A percentile compares a stretch with the other conserved stretches of the same genome.
Evolutionary conservation across 2,329 filamentous ascomycete genomes (phyloP).

Genomic region (Verticillium longisporum): DNA sequence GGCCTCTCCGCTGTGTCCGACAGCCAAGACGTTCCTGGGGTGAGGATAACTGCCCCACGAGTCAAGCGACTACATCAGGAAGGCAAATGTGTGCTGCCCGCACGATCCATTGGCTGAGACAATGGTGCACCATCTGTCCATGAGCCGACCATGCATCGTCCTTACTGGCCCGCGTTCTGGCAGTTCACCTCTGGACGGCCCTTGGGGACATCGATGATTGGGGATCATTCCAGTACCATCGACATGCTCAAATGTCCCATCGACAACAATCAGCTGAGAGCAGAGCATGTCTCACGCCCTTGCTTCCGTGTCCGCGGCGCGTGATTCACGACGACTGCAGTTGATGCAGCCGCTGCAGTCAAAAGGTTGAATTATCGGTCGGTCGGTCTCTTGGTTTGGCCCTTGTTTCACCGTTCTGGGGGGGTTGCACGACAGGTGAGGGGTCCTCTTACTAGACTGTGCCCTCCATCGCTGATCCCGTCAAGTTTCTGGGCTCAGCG

Average conservation of each 20-base stretch:
- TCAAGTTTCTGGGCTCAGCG: neutral
- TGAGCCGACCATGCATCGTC: neutral
- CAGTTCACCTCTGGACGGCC: neutral
- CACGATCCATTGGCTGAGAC: neutral
- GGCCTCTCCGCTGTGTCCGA: neutral
- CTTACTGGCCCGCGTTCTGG: neutral
- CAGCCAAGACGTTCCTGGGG: neutral
- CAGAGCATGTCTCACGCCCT: neutral
- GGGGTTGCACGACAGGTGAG: slow-evolving; percentile 3
- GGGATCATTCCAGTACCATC: neutral
- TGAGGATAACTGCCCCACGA: neutral
- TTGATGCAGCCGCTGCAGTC: neutral
- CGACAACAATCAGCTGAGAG: neutral
- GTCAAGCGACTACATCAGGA: neutral
- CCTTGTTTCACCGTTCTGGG: slow-evolving; percentile 11
- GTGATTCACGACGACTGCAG: neutral
- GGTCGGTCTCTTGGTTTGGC: slow-evolving; percentile 4
- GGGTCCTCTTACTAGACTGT: slow-evolving; percentile 2
- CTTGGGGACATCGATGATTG: neutral
- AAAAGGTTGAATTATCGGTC: neutral
- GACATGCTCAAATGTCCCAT: neutral
- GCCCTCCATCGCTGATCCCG: slow-evolving; percentile 4
- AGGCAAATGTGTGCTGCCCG: neutral
- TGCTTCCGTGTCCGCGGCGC: neutral
- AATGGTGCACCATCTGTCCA: neutral